phyloP scores from a whole-genome alignment of 495 filamentous ascomycete species.

The Tuber borchii region DNA sequence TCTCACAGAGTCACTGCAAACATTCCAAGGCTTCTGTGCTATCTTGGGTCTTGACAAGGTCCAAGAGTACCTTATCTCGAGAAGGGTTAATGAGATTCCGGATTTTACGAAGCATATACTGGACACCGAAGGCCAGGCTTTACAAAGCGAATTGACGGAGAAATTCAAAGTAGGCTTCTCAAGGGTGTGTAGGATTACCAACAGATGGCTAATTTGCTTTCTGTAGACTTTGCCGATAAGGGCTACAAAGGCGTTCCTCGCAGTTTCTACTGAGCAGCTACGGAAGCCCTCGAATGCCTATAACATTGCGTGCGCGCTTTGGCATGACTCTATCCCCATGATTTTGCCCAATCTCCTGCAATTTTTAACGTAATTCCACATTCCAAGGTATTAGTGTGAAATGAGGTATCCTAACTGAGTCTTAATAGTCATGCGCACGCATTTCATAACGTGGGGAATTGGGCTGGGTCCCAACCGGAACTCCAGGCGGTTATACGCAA shows the following conservation, averaged over 20 bases:
- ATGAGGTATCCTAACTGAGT: conserved; percentile 13
- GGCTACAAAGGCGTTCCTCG: conserved; percentile 80
- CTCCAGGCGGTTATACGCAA: conserved; percentile 69
- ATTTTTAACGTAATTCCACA: conserved; percentile 60
- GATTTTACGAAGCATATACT: conserved; percentile 77
- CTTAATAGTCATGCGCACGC: conserved; percentile 71
- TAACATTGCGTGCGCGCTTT: conserved; percentile 64
- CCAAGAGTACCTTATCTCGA: conserved; percentile 66
- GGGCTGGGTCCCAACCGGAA: conserved; percentile 69
- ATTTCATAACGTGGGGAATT: conserved; percentile 83
- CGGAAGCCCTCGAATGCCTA: conserved; percentile 62
- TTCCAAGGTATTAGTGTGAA: neutral
- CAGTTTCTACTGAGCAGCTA: conserved; percentile 81
- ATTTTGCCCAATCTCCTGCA: conserved; percentile 83
- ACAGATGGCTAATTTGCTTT: conserved; percentile 1
- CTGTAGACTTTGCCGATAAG: conserved; percentile 65
- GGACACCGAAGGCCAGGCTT: conserved; percentile 67
- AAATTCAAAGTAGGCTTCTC: conserved; percentile 51
- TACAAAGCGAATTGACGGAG: conserved; percentile 68
- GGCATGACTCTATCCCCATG: conserved; percentile 71
- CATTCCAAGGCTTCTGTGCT: conserved; percentile 70
- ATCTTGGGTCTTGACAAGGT: conserved; percentile 72
- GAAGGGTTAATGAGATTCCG: conserved; percentile 64
- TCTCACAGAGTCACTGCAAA: conserved; percentile 61
- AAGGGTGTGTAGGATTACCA: conserved; percentile 43